Evolutionary conservation across 164 flowering plant genomes (phyloP), one percentile per base, ranked within the genome.

Genomic region (Akebia trifoliata): DNA sequence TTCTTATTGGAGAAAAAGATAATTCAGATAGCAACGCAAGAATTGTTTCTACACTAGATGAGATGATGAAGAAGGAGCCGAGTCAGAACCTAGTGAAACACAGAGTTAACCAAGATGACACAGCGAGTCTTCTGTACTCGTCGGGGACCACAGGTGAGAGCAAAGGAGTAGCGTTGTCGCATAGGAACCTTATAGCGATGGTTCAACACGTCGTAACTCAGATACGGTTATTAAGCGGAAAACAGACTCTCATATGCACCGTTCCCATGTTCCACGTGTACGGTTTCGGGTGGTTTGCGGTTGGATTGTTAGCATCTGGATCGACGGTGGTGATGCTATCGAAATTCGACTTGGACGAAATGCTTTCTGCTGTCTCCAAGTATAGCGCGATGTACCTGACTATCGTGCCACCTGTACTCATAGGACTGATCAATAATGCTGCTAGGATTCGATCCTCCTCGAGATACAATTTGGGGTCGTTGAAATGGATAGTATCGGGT

Each of bases 261-360:
- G 87, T 92, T 2, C 98, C 98, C 0, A 88, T 92, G 96, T 92
- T 88, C 50, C 98, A 92, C 74, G 78, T 92, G 63, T 92, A 86
- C 81, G 96, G 96, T 29, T 46, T 88, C n/a, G 85, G 67, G 0
- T 80, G 70, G 25, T 81, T 85, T 51, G 84, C 79, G 5, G 63
- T 73, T 20, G 83, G 83, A 2, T 50, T 79, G 11, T 71, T 82
- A 42, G 79, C 84, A 6, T 56, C 75, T 1, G 91, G 86, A 15
- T 70, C 81, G 10, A 77, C 87, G 10, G 32, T 85, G 21, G 69
- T 85, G 24, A 75, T 82, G 5, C 78, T 85, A 17, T 68, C 84
- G 1, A 77, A 66, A 55, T 82, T 79, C 73, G 86, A 83, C 36
- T 63, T 81, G 60, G 72, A 69, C 28, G 84, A 79, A 37, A 78